Conservation (phyloP, 2,329 filamentous ascomycete genomes). For the Aspergillus arachidicola region DNA sequence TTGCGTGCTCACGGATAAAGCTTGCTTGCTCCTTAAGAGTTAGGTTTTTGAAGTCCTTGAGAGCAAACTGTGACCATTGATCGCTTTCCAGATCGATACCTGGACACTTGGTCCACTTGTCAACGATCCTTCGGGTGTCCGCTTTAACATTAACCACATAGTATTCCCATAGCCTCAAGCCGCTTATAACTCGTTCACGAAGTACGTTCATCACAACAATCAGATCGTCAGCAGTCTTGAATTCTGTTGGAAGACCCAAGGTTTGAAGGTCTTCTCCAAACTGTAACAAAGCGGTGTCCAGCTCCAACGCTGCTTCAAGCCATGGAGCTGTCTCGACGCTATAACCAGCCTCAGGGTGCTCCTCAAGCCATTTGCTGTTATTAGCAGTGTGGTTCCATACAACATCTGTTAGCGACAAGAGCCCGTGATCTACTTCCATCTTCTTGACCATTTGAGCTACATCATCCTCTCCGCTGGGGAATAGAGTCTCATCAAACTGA, state of each 20-base stretch:
- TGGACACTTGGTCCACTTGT: slow-evolving; percentile 66
- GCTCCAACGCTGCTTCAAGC: slow-evolving; percentile 66
- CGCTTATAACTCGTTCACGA: slow-evolving; percentile 76
- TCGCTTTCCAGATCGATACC: slow-evolving; percentile 17
- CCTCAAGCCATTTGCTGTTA: slow-evolving; percentile 90
- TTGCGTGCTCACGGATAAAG: slow-evolving; percentile 66
- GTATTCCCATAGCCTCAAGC: slow-evolving; percentile 87
- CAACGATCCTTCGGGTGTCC: slow-evolving; percentile 68
- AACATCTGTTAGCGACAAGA: slow-evolving; percentile 90
- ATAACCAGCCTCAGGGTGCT: slow-evolving; percentile 94
- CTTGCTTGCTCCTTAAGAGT: slow-evolving; percentile 60
- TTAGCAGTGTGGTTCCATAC: slow-evolving; percentile 98
- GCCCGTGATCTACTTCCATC: slow-evolving; percentile 80
- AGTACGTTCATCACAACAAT: slow-evolving; percentile 79
- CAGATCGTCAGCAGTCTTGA: slow-evolving; percentile 73
- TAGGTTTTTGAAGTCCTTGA: slow-evolving; percentile 58
- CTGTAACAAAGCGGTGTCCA: slow-evolving; percentile 73
- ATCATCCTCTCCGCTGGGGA: slow-evolving; percentile 83
- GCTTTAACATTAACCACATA: slow-evolving; percentile 81
- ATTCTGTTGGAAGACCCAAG: slow-evolving; percentile 73
- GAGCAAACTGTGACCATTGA: slow-evolving; percentile 23
- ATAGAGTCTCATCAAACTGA: slow-evolving; percentile 77
- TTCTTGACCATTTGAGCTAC: slow-evolving; percentile 74
- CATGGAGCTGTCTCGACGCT: slow-evolving; percentile 86
- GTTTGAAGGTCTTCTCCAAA: slow-evolving; percentile 65